Percentiles rank a stretch among this genome's conserved stretches.
Evolutionary conservation across 2,329 filamentous ascomycete genomes (phyloP).

Genomic region (Harringtonia lauricola): DNA sequence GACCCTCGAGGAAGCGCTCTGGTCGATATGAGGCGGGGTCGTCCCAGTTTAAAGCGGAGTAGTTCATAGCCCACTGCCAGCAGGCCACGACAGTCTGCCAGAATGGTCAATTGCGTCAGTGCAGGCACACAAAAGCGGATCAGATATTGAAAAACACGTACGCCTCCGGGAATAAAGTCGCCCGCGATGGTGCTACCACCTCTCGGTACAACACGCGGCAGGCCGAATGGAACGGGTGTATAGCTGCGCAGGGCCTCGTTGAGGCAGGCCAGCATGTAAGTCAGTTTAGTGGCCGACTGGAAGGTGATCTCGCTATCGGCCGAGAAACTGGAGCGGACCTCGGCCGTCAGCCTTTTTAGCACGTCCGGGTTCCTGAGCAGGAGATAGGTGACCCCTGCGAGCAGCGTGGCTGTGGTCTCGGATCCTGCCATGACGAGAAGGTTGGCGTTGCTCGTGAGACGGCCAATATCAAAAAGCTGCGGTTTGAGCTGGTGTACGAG

Average conservation of each 20-base stretch:
- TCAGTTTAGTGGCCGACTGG: conserved; percentile 2
- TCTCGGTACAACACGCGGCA: conserved; percentile 4
- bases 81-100: conserved; percentile 7
- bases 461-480: conserved; percentile 7
- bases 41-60: conserved; percentile 2
- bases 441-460: conserved; percentile 1
- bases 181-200: conserved; percentile 21
- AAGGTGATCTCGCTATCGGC: conserved; percentile 16
- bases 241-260: conserved; percentile 10
- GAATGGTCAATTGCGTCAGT: no score
- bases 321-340: conserved; percentile 17
- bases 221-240: conserved; percentile 9
- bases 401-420: conserved; percentile 35
- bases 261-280: conserved; percentile 10
- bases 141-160: no score
- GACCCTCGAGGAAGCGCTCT: conserved; percentile 4
- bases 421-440: conserved; percentile 25
- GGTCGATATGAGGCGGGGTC: conserved; percentile 8
- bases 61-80: conserved; percentile 9
- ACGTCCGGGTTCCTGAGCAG: conserved; percentile 15
- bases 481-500: no score
- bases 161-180: conserved; percentile 20
- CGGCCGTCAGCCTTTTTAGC: conserved; percentile 13
- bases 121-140: no score
- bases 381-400: conserved; percentile 17